Evolutionary conservation across 2,329 filamentous ascomycete species (phyloP), one percentile per base, ranked within the genome.

Genomic region (Boeremia exigua): DNA sequence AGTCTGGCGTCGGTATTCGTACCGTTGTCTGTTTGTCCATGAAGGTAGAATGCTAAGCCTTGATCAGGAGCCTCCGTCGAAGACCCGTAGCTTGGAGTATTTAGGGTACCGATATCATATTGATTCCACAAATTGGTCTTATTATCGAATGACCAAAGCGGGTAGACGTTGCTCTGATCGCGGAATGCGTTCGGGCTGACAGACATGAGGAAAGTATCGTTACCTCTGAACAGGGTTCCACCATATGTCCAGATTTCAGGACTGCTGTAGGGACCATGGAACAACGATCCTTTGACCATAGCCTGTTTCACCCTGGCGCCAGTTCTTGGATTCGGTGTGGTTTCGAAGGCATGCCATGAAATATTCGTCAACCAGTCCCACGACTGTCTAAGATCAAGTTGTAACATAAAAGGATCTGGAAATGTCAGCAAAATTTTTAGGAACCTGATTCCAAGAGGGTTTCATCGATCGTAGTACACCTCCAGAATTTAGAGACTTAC

Each of bases 31-130:
- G 73, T 65, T 36, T 68, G 65, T 2, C 75, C 75, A 51, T 76
- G 73, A n/a, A 77, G 62, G 48, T 73, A 78, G 47, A 77, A 77
- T 7, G 63, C 73, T 4, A 76, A 57, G 14, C 70, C 68, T 42
- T 69, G 70, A 38, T 74, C 69, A 25, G 68, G 56, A 6, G 72
- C 72, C 53, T 77, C 75, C n/a, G 74, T 62, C 43, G 62, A 69
- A 19, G 70, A 66, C 23, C 75, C 75, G 49, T 72, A 68, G 33
- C 59, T 72, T 17, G 75, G 74, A 28, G 52, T 59, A 30, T 49
- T 60, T 1, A 53, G 39, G 14, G 60, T 52, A 14, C 34, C 29
- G 2, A 62, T 48, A 29, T 64, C 59, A 44, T 57, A 59, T 36
- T 62, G 58, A 38, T 42, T 43, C 61, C 60, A 66, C 1, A 36